These are phyloP conservation scores for Monosporascus sp. DNA, from an alignment of 2,329 filamentous ascomycete genomes.

Conservation along the genomic window DNA sequence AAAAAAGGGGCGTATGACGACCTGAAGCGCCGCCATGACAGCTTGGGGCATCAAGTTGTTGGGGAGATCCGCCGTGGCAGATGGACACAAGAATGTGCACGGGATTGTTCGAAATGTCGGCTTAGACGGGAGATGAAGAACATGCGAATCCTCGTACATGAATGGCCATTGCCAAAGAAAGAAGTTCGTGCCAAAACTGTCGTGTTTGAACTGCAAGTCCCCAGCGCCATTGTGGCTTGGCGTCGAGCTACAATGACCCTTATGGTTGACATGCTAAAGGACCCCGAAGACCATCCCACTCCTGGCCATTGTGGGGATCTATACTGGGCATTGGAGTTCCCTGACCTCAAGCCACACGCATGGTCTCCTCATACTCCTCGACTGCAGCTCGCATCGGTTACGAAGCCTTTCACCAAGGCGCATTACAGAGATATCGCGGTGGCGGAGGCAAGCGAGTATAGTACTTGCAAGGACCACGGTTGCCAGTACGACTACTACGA, in stretches of 20 bases:
- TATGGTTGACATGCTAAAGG: background rate
- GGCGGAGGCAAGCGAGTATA: background rate
- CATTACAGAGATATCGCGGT: background rate
- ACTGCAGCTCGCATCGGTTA: background rate
- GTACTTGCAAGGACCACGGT: background rate
- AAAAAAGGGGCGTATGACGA: background rate
- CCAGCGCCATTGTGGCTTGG: background rate
- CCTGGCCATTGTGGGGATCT: too few relatives aligned
- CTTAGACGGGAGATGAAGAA: background rate
- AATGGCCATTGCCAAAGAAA: slow-evolving; percentile 1
- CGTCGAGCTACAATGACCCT: slow-evolving; percentile 1
- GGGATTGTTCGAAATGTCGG: background rate
- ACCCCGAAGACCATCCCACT: background rate
- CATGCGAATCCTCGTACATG: slow-evolving; percentile 1
- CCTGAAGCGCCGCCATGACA: background rate
- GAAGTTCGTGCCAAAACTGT: background rate
- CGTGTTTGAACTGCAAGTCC: slow-evolving; percentile 4
- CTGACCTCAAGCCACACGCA: background rate
- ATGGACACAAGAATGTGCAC: background rate
- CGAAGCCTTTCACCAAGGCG: background rate
- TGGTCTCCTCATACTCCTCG: background rate
- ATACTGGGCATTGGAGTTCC: background rate
- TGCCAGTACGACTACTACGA: slow-evolving; percentile 4
- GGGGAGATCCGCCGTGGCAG: background rate
- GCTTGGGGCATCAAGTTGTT: background rate